These are phyloP conservation scores for Lentinus polychrous DNA, from an alignment of 1,284 basidiomycete genomes.

Conservation along the genomic window DNA sequence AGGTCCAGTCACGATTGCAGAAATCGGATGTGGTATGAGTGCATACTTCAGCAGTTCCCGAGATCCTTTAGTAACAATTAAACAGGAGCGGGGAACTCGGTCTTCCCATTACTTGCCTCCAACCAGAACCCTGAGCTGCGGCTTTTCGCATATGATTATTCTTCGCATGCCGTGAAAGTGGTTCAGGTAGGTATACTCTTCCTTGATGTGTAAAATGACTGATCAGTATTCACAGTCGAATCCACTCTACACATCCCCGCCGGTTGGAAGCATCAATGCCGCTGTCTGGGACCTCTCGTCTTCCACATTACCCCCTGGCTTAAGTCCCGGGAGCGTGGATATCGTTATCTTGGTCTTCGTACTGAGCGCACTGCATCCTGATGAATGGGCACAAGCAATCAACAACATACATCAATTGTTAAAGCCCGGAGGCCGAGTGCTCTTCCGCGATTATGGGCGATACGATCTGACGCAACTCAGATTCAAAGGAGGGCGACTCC, in stretches of 20 bases:
- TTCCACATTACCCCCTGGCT: slow-evolving; percentile 51
- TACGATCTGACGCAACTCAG: slow-evolving; percentile 92
- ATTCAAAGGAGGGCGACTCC: slow-evolving; percentile 82
- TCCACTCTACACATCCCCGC: slow-evolving; percentile 63
- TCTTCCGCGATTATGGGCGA: slow-evolving; percentile 93
- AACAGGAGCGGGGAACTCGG: slow-evolving; percentile 86
- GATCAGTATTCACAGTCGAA: slow-evolving; percentile 38
- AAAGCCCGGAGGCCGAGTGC: slow-evolving; percentile 80
- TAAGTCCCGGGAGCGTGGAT: slow-evolving; percentile 70
- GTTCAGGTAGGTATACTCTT: slow-evolving; percentile 53
- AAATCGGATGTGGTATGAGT: slow-evolving; percentile 76
- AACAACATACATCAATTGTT: slow-evolving; percentile 85
- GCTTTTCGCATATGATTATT: slow-evolving; percentile 87
- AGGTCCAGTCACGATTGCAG: slow-evolving; percentile 69
- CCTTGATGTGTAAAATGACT: not conserved
- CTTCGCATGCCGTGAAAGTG: slow-evolving; percentile 83
- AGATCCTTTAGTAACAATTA: not conserved
- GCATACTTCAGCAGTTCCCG: slow-evolving; percentile 1
- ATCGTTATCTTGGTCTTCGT: slow-evolving; percentile 94
- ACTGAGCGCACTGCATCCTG: slow-evolving; percentile 88
- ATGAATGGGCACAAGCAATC: slow-evolving; percentile 86
- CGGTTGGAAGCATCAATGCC: slow-evolving; percentile 68
- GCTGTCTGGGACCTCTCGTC: slow-evolving; percentile 91
- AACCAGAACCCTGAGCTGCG: slow-evolving; percentile 79
- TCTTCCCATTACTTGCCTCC: slow-evolving; percentile 80